Evolutionary conservation across 2,329 filamentous ascomycete genomes (phyloP), one percentile per base, ranked within the genome.

Genomic region (Fusarium decemcellulare): DNA sequence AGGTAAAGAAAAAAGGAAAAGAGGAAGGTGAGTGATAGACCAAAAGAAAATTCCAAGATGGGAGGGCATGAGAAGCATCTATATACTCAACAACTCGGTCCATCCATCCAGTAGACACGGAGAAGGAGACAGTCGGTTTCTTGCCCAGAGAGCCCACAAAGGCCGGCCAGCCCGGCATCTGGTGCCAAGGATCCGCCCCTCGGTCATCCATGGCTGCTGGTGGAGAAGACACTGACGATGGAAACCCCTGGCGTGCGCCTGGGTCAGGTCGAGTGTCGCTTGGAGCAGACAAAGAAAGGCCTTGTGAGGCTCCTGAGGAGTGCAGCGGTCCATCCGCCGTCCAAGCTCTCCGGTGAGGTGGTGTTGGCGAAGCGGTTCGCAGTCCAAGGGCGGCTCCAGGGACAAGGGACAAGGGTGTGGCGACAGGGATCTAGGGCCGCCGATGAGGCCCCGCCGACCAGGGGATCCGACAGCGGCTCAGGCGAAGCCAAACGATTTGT

Each of bases 21-120:
- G 66, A 71, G 69, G 71, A 72, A 66, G 61, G 67, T 70, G 71
- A 61, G 61, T 71, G 73, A 72, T 73, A 65, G 69, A 65, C 32
- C 61, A 66, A 67, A 62, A 68, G 59, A 63, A 66, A 54, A 51
- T 23, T 23, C 14, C 37, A 63, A 67, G 65, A 55, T 61, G 62
- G 66, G 62, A 67, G 74, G 74, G 68, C 59, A 68, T 63, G 48
- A 34, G 64, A 69, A 61, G 66, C 61, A 70, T 59, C 74, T 77
- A 77, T 77, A 77, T 77, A 77, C 72, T 64, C 62, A 68, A 52
- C 50, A 61, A 48, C 36, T 48, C 50, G 52, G 65, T 60, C 53
- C 58, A 47, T 59, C 55, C 42, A 62, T 63, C 16, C 46, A 43
- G 15, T 53, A 37, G 53, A 43, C 29, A 42, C 39, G 36, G 44